A percentile compares a stretch with the other conserved stretches of the same genome.
Conservation (phyloP, 2,329 filamentous ascomycete species). For the Fusarium sp. region DNA sequence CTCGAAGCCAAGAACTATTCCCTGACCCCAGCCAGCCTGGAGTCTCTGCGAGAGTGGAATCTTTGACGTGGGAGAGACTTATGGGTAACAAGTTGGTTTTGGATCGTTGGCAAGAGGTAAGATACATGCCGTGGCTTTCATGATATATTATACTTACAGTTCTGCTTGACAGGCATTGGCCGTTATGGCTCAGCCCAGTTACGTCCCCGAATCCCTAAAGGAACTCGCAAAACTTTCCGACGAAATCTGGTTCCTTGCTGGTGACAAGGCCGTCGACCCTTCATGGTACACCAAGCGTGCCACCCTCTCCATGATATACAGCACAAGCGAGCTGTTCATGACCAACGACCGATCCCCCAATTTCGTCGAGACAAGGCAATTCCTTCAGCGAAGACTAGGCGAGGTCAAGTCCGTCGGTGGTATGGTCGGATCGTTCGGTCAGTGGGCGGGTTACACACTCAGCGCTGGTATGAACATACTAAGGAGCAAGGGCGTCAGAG, state of each 20-base stretch:
- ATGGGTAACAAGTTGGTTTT: conserved; percentile 79
- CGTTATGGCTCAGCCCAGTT: conserved; percentile 86
- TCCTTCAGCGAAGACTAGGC: conserved; percentile 79
- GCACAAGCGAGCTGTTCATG: conserved; percentile 90
- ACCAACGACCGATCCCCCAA: conserved; percentile 82
- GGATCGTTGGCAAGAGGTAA: conserved; percentile 86
- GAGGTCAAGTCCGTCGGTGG: conserved; percentile 74
- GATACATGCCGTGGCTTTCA: conserved; percentile 40
- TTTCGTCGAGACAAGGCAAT: conserved; percentile 82
- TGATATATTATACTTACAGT: conserved; percentile 21
- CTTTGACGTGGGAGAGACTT: conserved; percentile 80
- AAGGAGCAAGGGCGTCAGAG: conserved; percentile 86
- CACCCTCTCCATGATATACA: conserved; percentile 69
- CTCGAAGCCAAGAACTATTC: conserved; percentile 55
- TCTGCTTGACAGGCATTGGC: conserved; percentile 76
- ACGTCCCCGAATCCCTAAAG: conserved; percentile 78
- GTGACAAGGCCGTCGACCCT: conserved; percentile 83
- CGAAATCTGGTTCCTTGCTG: conserved; percentile 90
- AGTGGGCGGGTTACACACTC: conserved; percentile 87
- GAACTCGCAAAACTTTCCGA: conserved; percentile 88
- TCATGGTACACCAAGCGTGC: conserved; percentile 83
- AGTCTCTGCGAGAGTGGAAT: conserved; percentile 74
- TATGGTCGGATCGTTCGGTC: conserved; percentile 71
- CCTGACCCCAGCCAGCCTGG: conserved; percentile 53
- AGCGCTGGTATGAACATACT: conserved; percentile 82